phyloP scores from a whole-genome alignment of 139 green algal species.

The Chlamydomonas applanata region DNA sequence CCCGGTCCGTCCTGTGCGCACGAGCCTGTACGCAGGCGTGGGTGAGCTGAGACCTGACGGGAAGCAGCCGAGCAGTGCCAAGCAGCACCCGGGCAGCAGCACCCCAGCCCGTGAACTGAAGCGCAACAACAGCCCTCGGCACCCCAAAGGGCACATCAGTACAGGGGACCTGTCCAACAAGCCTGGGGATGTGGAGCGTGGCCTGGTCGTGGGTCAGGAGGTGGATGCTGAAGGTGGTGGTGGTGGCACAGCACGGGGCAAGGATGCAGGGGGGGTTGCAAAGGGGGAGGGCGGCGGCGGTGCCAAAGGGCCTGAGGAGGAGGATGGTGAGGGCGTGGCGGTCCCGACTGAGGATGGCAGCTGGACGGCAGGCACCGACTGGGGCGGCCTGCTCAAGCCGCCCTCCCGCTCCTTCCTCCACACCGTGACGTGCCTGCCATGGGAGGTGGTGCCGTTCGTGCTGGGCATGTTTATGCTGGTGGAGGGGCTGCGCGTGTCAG shows the following conservation, averaged over 20 bases:
- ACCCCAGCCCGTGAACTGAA: too few relatives aligned
- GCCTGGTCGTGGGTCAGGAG: too few relatives aligned
- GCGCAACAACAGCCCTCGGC: too few relatives aligned
- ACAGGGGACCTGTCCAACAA: too few relatives aligned
- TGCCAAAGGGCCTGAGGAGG: background rate
- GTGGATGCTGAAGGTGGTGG: too few relatives aligned
- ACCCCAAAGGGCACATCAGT: too few relatives aligned
- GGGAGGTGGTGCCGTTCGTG: constrained; percentile 49
- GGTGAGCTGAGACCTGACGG: too few relatives aligned
- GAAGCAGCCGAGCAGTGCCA: too few relatives aligned
- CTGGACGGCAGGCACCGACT: background rate
- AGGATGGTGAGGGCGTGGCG: background rate
- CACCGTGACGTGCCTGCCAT: constrained; percentile 23
- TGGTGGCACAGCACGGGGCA: background rate
- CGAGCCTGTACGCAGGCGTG: too few relatives aligned
- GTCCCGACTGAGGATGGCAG: background rate
- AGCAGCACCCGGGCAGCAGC: too few relatives aligned
- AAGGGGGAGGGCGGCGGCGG: background rate
- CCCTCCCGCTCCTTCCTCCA: constrained; percentile 1
- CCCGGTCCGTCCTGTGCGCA: too few relatives aligned
- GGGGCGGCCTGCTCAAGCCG: background rate
- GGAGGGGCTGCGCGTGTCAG: constrained; percentile 41
- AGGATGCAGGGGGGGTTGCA: background rate
- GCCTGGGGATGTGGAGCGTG: too few relatives aligned
- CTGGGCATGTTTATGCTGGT: constrained; percentile 58